phyloP scores from a whole-genome alignment of 1,284 basidiomycete genomes.

The Neonothopanus nambi region DNA sequence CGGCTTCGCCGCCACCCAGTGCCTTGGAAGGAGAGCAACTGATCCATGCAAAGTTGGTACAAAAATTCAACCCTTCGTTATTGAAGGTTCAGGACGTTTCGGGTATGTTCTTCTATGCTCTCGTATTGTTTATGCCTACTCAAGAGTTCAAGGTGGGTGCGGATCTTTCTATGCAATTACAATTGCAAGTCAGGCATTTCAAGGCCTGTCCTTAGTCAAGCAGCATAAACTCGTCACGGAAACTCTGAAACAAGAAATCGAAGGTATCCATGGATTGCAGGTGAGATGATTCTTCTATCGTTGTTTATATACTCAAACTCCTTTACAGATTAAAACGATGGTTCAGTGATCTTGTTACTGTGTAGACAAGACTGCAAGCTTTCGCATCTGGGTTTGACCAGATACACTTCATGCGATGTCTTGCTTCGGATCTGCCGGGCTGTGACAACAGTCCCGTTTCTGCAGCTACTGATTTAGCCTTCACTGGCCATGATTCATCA shows the following conservation, averaged over 20 bases:
- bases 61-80: slow-evolving; percentile 73
- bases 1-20: slow-evolving; percentile 18
- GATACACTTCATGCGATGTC: too few relatives aligned
- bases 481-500: too few relatives aligned
- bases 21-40: slow-evolving; percentile 62
- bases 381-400: too few relatives aligned
- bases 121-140: neutral
- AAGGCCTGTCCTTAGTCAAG: slow-evolving; percentile 85
- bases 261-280: slow-evolving; percentile 92
- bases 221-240: slow-evolving; percentile 93
- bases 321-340: slow-evolving; percentile 40
- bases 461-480: too few relatives aligned
- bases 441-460: too few relatives aligned
- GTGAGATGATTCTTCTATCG: slow-evolving; percentile 45
- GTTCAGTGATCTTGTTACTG: slow-evolving; percentile 21
- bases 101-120: slow-evolving; percentile 48
- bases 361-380: too few relatives aligned
- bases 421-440: too few relatives aligned
- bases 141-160: slow-evolving; percentile 76
- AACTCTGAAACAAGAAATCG: slow-evolving; percentile 87
- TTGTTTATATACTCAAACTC: neutral
- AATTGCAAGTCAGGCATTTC: slow-evolving; percentile 84
- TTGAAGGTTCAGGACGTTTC: slow-evolving; percentile 89
- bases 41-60: slow-evolving; percentile 74
- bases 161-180: slow-evolving; percentile 95